Percentiles rank a stretch among this genome's conserved stretches.
phyloP scores from a whole-genome alignment of 805 yeast species.

The Pichia scutulata region DNA sequence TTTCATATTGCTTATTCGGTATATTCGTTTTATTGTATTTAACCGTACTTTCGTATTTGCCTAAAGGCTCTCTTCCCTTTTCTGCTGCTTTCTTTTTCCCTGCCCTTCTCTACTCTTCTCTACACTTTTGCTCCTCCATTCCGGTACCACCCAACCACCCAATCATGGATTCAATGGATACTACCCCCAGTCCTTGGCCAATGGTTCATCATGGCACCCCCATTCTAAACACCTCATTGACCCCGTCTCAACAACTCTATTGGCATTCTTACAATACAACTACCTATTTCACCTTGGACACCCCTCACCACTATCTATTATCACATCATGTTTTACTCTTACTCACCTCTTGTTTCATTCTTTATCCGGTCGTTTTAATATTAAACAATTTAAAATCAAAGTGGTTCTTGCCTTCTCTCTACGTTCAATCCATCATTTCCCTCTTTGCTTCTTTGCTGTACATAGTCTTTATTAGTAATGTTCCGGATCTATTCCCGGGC shows the following conservation, averaged over 20 bases:
- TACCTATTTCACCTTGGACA: constrained; percentile 52
- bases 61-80: too few relatives aligned
- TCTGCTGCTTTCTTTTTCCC: not conserved
- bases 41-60: too few relatives aligned
- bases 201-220: constrained; percentile 57
- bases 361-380: constrained; percentile 65
- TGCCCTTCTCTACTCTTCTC: not conserved
- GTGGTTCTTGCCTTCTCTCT: constrained; percentile 51
- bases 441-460: constrained; percentile 47
- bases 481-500: constrained; percentile 65
- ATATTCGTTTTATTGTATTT: too few relatives aligned
- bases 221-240: constrained; percentile 56
- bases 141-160: too few relatives aligned
- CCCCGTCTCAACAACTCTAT: constrained; percentile 63
- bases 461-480: constrained; percentile 49
- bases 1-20: too few relatives aligned
- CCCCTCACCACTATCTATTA: constrained; percentile 44
- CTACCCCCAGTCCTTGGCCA: constrained; percentile 38
- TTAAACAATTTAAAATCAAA: constrained; percentile 51
- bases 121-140: too few relatives aligned
- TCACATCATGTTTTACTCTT: constrained; percentile 45
- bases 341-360: constrained; percentile 36
- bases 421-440: constrained; percentile 40
- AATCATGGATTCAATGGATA: constrained; percentile 4
- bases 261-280: constrained; percentile 80